Percentiles rank a stretch among this genome's conserved stretches.
phyloP scores from a whole-genome alignment of 441 rosid genomes.

The Eutrema salsugineum region DNA sequence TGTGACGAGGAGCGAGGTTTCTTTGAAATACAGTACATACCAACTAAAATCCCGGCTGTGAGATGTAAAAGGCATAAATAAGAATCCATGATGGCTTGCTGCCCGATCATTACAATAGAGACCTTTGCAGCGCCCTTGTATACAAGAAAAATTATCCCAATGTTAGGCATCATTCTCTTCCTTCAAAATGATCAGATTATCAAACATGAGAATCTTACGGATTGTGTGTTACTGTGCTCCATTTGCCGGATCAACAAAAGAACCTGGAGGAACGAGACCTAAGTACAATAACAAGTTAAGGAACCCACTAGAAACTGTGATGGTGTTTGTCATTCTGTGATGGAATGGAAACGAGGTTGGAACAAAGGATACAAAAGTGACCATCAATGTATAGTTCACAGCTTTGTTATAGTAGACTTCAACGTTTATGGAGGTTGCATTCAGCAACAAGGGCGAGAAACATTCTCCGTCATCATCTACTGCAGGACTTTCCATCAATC shows the following conservation, averaged over 20 bases:
- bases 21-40: conserved; percentile 40
- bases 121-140: conserved; percentile 95
- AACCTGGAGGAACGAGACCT: conserved; percentile 97
- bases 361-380: conserved; percentile 96
- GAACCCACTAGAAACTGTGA: conserved; percentile 34
- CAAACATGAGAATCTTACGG: conserved; percentile 51
- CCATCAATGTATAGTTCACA: conserved; percentile 97
- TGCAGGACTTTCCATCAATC: conserved; percentile 92
- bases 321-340: not conserved
- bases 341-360: not conserved
- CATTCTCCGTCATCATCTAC: conserved; percentile 94
- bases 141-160: conserved; percentile 2
- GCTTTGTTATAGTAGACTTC: conserved; percentile 98
- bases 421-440: conserved; percentile 90
- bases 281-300: conserved; percentile 46
- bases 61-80: conserved; percentile 96
- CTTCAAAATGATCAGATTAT: not conserved
- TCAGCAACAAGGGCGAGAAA: conserved; percentile 79
- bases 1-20: not conserved
- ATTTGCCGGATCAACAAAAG: conserved; percentile 91
- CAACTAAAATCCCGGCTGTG: conserved; percentile 95
- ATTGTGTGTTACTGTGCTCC: conserved; percentile 98
- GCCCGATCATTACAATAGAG: conserved; percentile 91
- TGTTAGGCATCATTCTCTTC: not conserved
- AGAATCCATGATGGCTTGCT: conserved; percentile 99